Evolutionary conservation across 164 flowering plant genomes (phyloP).

Genomic region (Kalanchoe fedtschenkoi): DNA sequence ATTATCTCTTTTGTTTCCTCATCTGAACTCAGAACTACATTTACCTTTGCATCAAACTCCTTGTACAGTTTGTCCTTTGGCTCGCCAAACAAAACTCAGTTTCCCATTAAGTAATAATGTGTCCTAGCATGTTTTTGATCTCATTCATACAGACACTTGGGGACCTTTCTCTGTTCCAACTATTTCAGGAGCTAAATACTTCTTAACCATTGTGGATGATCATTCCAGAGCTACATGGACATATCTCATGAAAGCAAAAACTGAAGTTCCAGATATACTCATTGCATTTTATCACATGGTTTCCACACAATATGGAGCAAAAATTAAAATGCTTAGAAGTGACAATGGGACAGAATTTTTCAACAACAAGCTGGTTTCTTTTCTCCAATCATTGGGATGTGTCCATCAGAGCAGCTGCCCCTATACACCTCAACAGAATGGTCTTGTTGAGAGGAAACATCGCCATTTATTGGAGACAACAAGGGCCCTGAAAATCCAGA

Average conservation of each 20-base stretch:
- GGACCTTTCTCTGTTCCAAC: background rate
- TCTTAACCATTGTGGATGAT: too few relatives aligned
- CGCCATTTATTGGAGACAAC: constrained; percentile 7
- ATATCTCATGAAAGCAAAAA: too few relatives aligned
- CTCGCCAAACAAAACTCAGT: too few relatives aligned
- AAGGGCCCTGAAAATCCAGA: background rate
- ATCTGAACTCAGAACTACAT: too few relatives aligned
- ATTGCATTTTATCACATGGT: background rate
- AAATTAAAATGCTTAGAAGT: background rate
- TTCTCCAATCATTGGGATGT: background rate
- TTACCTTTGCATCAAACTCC: too few relatives aligned
- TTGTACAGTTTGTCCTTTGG: too few relatives aligned
- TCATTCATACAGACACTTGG: too few relatives aligned
- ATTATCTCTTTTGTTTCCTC: too few relatives aligned
- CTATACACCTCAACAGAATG: constrained; percentile 12
- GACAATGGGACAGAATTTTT: constrained; percentile 9
- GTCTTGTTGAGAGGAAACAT: constrained; percentile 12
- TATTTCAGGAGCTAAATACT: too few relatives aligned
- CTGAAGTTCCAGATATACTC: constrained; percentile 10
- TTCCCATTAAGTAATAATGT: too few relatives aligned
- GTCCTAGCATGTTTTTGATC: too few relatives aligned
- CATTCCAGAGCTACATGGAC: constrained; percentile 8
- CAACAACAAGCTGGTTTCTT: background rate
- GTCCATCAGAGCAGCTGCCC: constrained; percentile 1
- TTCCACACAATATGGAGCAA: background rate